A percentile compares a stretch with the other conserved stretches of the same genome.
phyloP scores from a whole-genome alignment of 345 rosid species.

The Turnera subulata region DNA sequence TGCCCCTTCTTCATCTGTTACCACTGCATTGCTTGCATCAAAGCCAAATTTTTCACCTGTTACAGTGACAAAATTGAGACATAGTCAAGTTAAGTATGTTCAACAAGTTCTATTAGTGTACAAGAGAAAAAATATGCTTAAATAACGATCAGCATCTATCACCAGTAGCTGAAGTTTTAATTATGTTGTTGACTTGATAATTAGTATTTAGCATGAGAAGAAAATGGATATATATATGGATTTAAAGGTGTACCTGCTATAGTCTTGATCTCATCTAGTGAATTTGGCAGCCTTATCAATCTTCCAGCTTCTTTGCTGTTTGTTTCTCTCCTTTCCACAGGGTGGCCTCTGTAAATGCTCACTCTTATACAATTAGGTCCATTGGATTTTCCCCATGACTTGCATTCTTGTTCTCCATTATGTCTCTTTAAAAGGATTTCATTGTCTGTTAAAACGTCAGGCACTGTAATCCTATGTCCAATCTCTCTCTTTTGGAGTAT shows the following conservation, averaged over 20 bases:
- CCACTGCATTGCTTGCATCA: slow-evolving; percentile 43
- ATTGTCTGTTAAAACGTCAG: slow-evolving; percentile 10
- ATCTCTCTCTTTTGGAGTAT: slow-evolving; percentile 42
- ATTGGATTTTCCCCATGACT: not conserved
- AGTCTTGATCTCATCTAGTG: slow-evolving; percentile 70
- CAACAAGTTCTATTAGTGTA: no score
- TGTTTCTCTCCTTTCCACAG: slow-evolving; percentile 44
- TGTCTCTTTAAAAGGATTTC: slow-evolving; percentile 26
- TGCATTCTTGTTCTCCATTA: slow-evolving; percentile 23
- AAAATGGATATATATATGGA: not conserved
- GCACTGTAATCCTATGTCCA: slow-evolving; percentile 35
- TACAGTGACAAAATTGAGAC: not conserved
- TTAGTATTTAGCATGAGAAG: not conserved
- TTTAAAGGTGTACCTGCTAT: slow-evolving; percentile 52
- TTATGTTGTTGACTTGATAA: no score
- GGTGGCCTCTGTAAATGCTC: slow-evolving; percentile 71
- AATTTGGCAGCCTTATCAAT: slow-evolving; percentile 55
- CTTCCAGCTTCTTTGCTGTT: slow-evolving; percentile 47
- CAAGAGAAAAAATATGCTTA: no score
- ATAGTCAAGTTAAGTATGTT: not conserved
- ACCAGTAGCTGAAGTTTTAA: no score
- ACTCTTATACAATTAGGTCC: slow-evolving; percentile 36
- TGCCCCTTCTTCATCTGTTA: slow-evolving; percentile 68
- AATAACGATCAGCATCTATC: no score
- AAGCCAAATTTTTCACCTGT: slow-evolving; percentile 71